Base-by-base conservation (phyloP, 2,329 filamentous ascomycete genomes). In the Pseudovirgaria hyperparasitica region DNA sequence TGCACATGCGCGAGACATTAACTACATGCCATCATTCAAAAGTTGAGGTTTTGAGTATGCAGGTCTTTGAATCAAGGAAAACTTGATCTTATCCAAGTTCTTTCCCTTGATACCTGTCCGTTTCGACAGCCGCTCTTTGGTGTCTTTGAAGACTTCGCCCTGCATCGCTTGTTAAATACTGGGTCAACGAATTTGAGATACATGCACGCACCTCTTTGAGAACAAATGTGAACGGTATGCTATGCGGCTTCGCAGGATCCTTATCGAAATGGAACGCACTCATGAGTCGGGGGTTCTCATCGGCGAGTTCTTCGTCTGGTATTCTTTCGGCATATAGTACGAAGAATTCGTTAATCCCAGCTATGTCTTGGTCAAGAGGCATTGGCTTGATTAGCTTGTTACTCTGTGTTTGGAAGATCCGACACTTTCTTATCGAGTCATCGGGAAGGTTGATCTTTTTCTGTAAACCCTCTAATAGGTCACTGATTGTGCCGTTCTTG, bases 81-180 rank as follows among this genome's bases (percentile, higher is more conserved):
- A 94, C 56, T 92, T 94, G 55, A 98, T 90, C 65, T 96, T 96
- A 55, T 98, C 87, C 41, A 98, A 86, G 39, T 84, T 84, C 65
- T 98, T 98, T 54, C 90, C 92, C 57, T 94, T 94, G 58, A 98
- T 76, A 15, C 86, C 86, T 1, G 82, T 93, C 32, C 87, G 70
- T 54, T 86, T 87, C 41, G 90, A 86, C 4, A 98, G 63, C n/a
- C 90, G 75, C 58, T 92, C 84, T 61, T 87, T 94, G 22, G 86
- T 94, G 18, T 96, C 82, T 32, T 73, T 75, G 57, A 98, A 96
- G 20, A 67, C 65, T 53, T 98, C 90, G 28, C 75, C 81, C 73
- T 87, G 27, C 6, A 9, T 5, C 32, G 32, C 51, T 39, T 43
- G 43, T 28, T 48, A 32, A 29, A 19, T 7, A 10, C 14, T 22